Evolutionary conservation across 176 grass and related monocot species (phyloP), one percentile per base, ranked within the genome.

Genomic region (Calamus simplicifolius): DNA sequence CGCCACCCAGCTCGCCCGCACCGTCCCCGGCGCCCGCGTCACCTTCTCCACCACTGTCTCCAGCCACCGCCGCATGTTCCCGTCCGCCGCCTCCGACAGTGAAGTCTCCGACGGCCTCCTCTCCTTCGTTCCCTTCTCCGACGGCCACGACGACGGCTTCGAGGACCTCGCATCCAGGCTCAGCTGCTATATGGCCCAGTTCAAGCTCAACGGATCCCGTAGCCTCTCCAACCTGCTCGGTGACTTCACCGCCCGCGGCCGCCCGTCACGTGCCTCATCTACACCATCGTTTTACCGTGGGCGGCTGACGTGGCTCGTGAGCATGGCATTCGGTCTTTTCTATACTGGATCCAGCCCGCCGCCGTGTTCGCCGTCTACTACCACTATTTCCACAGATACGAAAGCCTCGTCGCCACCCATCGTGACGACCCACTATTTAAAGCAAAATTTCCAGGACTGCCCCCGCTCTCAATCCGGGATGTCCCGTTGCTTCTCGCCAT

Each of bases 261-360:
- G 16, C 6, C 74, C 12, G 75, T 90, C 26, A 85, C 87, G 5
- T 69, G 79, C 62, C 4, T 85, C n/a, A 17, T 74, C 27, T 79
- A 65, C 62, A 73, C 64, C 49, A 2, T 80, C 14, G 23, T 56
- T 8, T 12, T 35, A 15, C 48, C 25, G 0, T 51, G 59, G 48
- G 59, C 51, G 0, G 63, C 48, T 16, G 82, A 82, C 16, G 75
- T 86, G 5, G 79, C 76, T 0, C 49, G 51, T 16, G 15, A 60
- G 29, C 72, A 12, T 16, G 64, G 30, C 25, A 16, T 83, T 56
- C 82, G 72, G 3, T 27, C 49, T 15, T 71, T 56, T 1, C 51
- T 83, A 5, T 82, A 57, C 68, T 91, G 79, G 88, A 63, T 83
- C 23, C 88, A 91, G 71, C 79, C 79, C 17, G 82, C 71, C 1